Conservation (phyloP, 257 asterid genomes). For the Plantago major region DNA sequence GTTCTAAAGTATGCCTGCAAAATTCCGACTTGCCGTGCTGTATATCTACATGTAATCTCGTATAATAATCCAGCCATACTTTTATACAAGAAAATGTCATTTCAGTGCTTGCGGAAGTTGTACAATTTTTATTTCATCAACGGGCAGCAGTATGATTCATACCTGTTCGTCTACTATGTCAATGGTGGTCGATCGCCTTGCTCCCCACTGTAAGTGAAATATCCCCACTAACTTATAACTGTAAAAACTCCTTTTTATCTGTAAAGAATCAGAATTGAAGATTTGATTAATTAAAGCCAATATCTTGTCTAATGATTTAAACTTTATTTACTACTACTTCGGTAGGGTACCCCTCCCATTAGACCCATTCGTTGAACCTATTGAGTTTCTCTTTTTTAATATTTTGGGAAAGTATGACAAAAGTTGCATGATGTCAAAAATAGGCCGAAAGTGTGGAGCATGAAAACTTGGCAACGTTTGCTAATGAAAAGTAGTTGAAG, state of each 20-base stretch:
- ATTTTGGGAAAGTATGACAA: too few relatives aligned
- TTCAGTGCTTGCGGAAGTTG: constrained; percentile 72
- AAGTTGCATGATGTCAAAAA: too few relatives aligned
- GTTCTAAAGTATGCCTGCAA: constrained; percentile 72
- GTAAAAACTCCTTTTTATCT: not conserved
- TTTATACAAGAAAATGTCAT: constrained; percentile 83
- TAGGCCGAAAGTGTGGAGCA: too few relatives aligned
- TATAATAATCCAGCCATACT: constrained; percentile 88
- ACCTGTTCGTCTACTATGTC: constrained; percentile 87
- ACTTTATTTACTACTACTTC: too few relatives aligned
- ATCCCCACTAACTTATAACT: constrained; percentile 5
- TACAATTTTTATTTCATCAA: constrained; percentile 71
- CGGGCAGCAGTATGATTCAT: constrained; percentile 82
- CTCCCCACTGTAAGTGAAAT: constrained; percentile 79
- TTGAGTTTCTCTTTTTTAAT: too few relatives aligned
- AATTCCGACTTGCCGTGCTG: constrained; percentile 72
- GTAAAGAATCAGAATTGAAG: too few relatives aligned
- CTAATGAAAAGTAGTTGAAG: too few relatives aligned
- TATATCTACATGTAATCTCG: constrained; percentile 92
- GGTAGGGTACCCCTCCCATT: too few relatives aligned
- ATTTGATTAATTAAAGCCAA: too few relatives aligned
- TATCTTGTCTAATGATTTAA: too few relatives aligned
- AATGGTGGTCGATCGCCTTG: constrained; percentile 96
- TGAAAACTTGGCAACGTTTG: too few relatives aligned
- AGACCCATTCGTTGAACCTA: too few relatives aligned